These are phyloP conservation scores for Silene noctiflora DNA, from an alignment of 179 eudicot genomes.

Conservation along the genomic window DNA sequence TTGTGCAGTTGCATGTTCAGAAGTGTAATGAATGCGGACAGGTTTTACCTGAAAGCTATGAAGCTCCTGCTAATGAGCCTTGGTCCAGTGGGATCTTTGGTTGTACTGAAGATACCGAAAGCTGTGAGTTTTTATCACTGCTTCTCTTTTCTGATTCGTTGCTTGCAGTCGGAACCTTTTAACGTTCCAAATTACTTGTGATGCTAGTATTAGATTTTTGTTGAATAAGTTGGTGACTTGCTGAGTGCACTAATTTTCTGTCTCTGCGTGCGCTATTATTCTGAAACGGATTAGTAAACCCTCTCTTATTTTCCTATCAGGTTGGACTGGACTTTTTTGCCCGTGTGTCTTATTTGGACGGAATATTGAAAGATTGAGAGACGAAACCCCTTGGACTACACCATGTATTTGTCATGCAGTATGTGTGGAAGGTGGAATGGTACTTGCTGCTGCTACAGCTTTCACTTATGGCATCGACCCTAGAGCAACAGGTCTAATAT, in stretches of 20 bases:
- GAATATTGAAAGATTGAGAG: constrained; percentile 70
- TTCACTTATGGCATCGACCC: constrained; percentile 78
- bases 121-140: constrained; percentile 57
- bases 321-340: constrained; percentile 80
- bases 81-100: constrained; percentile 93
- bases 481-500: constrained; percentile 60
- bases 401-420: constrained; percentile 89
- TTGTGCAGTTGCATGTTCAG: constrained; percentile 62
- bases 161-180: neutral
- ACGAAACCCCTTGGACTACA: constrained; percentile 71
- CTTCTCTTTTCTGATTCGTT: constrained; percentile 15
- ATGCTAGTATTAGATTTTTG: constrained; percentile 1
- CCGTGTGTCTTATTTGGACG: constrained; percentile 93
- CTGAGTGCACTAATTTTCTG: neutral
- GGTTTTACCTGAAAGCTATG: constrained; percentile 89
- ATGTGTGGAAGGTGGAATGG: constrained; percentile 89
- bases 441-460: constrained; percentile 68
- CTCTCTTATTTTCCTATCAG: constrained; percentile 33
- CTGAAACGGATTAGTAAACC: neutral
- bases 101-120: constrained; percentile 74
- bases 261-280: neutral
- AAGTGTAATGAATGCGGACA: constrained; percentile 91
- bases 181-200: neutral
- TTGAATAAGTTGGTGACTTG: neutral
- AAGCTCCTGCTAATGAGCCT: constrained; percentile 85